These are phyloP conservation scores for Aspergillus cristatus DNA, from an alignment of 495 filamentous ascomycete genomes.

Conservation along the genomic window DNA sequence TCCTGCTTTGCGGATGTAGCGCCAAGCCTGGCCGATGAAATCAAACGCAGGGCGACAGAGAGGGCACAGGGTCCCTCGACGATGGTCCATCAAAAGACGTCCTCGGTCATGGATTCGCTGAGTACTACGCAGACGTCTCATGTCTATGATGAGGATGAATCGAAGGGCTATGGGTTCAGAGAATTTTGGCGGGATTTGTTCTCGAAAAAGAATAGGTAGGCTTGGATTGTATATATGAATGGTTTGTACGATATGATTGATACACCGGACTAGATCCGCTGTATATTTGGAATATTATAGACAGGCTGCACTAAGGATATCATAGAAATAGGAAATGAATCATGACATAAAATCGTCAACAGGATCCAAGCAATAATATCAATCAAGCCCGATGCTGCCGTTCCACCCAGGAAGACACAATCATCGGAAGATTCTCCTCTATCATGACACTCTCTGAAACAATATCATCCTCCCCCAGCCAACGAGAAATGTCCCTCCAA, in stretches of 20 bases:
- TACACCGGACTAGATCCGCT: neutral
- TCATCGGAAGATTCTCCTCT: neutral
- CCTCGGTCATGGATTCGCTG: conserved; percentile 45
- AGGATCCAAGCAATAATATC: no score
- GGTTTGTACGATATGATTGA: neutral
- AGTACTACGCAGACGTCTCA: conserved; percentile 39
- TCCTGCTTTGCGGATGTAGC: conserved; percentile 81
- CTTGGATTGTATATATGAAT: no score
- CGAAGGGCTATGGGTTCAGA: conserved; percentile 68
- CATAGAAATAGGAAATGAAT: no score
- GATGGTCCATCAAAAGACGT: conserved; percentile 21
- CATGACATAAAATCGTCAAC: no score
- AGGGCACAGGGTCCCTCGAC: conserved; percentile 32
- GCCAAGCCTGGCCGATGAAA: conserved; percentile 59
- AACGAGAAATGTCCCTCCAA: neutral
- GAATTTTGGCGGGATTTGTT: conserved; percentile 85
- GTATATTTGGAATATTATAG: no score
- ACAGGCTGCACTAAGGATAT: no score
- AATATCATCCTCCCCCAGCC: neutral
- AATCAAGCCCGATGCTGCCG: neutral
- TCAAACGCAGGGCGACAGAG: conserved; percentile 55
- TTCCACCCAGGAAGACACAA: neutral
- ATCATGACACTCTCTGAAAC: neutral
- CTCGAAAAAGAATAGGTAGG: conserved; percentile 35
- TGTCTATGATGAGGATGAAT: conserved; percentile 63